Base-by-base conservation (phyloP, 768 basidiomycete species). In the Galerina sulciceps region DNA sequence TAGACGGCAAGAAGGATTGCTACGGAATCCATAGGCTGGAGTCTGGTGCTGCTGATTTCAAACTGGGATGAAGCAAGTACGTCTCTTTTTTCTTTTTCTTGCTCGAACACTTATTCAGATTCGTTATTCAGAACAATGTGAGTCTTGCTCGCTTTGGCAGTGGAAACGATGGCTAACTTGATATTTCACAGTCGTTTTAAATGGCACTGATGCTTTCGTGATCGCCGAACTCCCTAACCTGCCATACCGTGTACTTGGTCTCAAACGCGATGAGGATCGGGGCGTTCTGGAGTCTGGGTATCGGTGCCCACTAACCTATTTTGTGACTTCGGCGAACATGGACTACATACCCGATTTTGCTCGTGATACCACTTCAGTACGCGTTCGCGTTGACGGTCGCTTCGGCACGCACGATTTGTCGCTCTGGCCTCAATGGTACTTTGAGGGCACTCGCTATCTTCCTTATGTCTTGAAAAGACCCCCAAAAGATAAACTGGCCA, bases 261-360 rank as follows among this genome's bases (percentile, higher is more conserved):
- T 52, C 3, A 36, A 38, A 20, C 10, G 18, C 10, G 50, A 41
- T 22, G 6, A 10, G 10, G 18, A 41, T 22, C 17, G 6, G 3
- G 45, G 38, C 11, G 10, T 35, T 6, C 20, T 35, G 13, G 34
- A 14, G 4, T 26, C 20, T 15, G 37, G 37, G 15, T 18, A 22
- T 4, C 13, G n/a, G 10, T n/a, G 15, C 34, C 55, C 55, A 18
- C 6, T 6, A 0, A 11, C 5, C 0, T 47, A 23, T 23, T 40
- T 61, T 36, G 35, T 58, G 18, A 38, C 60, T 4, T 61, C 56
- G 15, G 56, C 51, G 4, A 61, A 61, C 36, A 54, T 44, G 43
- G 9, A 23, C 10, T 41, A 15, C 1, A 43, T 61, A 8, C 60
- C 60, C 3, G 44, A 61, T 22, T 9, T 58, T 5, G 14, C 20